These are phyloP conservation scores for Penicillium janthinellum DNA, from an alignment of 2,329 filamentous ascomycete genomes.

Conservation along the genomic window DNA sequence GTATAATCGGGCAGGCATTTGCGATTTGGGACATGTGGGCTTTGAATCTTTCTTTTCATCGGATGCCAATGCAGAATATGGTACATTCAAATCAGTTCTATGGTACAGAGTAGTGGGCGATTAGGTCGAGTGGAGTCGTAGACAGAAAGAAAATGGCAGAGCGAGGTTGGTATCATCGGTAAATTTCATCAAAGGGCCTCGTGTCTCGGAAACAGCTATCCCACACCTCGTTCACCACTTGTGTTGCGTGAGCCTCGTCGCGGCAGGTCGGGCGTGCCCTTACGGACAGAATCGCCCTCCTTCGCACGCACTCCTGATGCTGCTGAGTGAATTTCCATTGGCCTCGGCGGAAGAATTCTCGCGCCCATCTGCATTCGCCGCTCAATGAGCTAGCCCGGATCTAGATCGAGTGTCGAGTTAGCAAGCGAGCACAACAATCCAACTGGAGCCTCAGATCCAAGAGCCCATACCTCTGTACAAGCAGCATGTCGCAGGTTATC, in stretches of 20 bases:
- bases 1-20: slow-evolving; percentile 17
- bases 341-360: slow-evolving; percentile 80
- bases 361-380: slow-evolving; percentile 87
- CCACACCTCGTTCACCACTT: slow-evolving; percentile 97
- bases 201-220: slow-evolving; percentile 95
- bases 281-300: slow-evolving; percentile 78
- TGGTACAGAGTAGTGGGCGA: slow-evolving; percentile 18
- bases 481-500: slow-evolving; percentile 84
- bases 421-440: neutral
- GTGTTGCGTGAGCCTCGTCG: slow-evolving; percentile 81
- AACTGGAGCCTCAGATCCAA: neutral
- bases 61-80: slow-evolving; percentile 24
- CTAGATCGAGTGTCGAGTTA: slow-evolving; percentile 47
- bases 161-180: slow-evolving; percentile 56
- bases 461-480: slow-evolving; percentile 74
- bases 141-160: slow-evolving; percentile 4
- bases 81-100: slow-evolving; percentile 27
- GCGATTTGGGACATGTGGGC: slow-evolving; percentile 21
- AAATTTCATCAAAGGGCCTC: slow-evolving; percentile 94
- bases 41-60: slow-evolving; percentile 22
- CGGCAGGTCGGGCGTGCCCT: slow-evolving; percentile 76
- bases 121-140: slow-evolving; percentile 4
- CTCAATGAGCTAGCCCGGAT: slow-evolving; percentile 91
- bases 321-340: slow-evolving; percentile 91
- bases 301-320: slow-evolving; percentile 87